Base-by-base conservation (phyloP, 768 basidiomycete species). In the Kwoniella dendrophila region DNA sequence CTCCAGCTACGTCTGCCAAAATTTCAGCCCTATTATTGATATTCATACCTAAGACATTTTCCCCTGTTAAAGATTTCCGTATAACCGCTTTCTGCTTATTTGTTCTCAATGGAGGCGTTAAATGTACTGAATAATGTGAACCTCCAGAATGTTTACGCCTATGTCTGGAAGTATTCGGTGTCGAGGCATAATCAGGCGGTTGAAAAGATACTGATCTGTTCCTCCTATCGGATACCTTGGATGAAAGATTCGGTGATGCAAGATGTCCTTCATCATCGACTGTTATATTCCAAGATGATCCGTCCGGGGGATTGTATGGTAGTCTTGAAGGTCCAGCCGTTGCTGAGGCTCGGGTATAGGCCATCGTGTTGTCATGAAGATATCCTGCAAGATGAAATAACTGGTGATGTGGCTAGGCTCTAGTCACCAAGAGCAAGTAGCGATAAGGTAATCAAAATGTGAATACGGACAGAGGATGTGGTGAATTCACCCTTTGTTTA, bases 1-100 rank as follows among this genome's bases (percentile, higher is more conserved):
- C 73, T 16, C 62, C 64, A 8, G 73, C 73, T 16, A 72, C 50
- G 20, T 63, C 63, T 10, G 45, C 48, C 24, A 74, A 29, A 16
- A 72, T 54, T 30, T 71, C 64, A 1, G 66, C 65, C 45, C 70
- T 22, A 36, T 57, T 43, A 4, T 67, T 58, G n/a, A 69, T 50
- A 4, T 41, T 59, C 67, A 71, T 69, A 10, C 56, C 64, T 26
- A 52, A 40, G 18, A 43, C 62, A 24, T 36, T 34, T 29, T 29
- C 30, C 1, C 62, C 48, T 4, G 62, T 57, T 24, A 63, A 29
- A 1, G 55, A 63, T 10, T 49, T 22, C 16, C 60, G 53, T 6
- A 62, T n/a, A 3, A 52, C 38, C 29, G 40, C 47, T 45, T 34
- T 51, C 1, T 8, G 16, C 24, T 45, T 43, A 27, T 27, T 14